Conservation (phyloP, 352 stramenopile species). For the Phytopythium vexans region DNA sequence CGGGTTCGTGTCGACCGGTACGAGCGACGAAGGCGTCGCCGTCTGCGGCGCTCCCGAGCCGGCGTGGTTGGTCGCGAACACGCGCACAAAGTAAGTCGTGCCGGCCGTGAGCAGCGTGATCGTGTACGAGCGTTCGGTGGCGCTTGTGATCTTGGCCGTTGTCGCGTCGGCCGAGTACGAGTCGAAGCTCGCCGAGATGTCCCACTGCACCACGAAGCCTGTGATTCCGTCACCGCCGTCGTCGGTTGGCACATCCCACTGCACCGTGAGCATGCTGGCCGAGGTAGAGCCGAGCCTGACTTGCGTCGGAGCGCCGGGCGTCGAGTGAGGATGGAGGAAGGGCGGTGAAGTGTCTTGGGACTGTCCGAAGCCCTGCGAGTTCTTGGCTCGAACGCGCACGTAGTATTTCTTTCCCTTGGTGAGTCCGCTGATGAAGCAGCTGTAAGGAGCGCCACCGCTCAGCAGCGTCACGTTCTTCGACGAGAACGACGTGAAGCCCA, state of each 20-base stretch:
- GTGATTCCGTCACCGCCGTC: constrained; percentile 89
- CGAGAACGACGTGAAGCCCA: constrained; percentile 59
- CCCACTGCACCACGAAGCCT: constrained; percentile 92
- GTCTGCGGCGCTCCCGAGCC: constrained; percentile 57
- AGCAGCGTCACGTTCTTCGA: constrained; percentile 47
- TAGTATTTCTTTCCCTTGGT: constrained; percentile 70
- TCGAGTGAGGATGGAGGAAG: constrained; percentile 90
- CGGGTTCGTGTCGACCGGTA: constrained; percentile 50
- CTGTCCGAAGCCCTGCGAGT: constrained; percentile 70
- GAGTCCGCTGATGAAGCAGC: constrained; percentile 49
- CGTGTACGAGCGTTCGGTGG: constrained; percentile 66
- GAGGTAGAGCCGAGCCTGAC: constrained; percentile 73
- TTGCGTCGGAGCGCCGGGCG: constrained; percentile 81
- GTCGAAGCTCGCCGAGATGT: constrained; percentile 86
- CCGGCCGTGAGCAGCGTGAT: constrained; percentile 82
- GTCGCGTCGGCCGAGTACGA: constrained; percentile 65
- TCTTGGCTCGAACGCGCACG: constrained; percentile 63
- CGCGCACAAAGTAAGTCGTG: constrained; percentile 86
- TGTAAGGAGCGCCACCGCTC: constrained; percentile 54
- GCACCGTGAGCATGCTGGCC: constrained; percentile 91
- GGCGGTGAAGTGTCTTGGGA: constrained; percentile 87
- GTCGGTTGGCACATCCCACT: constrained; percentile 78
- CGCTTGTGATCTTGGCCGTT: constrained; percentile 53
- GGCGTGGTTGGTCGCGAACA: constrained; percentile 74
- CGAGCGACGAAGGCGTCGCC: constrained; percentile 39